phyloP scores from a whole-genome alignment of 1,284 basidiomycete genomes.

The Melampsora americana region DNA sequence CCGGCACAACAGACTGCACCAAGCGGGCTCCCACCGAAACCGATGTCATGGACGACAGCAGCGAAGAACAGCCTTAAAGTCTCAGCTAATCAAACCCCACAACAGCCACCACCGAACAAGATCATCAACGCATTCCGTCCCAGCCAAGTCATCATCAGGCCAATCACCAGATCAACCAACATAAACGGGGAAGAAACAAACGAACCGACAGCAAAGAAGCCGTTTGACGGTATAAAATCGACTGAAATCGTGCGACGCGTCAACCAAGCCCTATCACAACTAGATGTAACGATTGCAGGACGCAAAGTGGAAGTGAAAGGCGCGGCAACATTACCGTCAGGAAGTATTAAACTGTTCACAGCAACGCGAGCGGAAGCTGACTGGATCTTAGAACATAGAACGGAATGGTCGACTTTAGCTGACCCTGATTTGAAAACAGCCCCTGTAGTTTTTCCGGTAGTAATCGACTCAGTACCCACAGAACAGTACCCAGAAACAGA shows the following conservation, averaged over 20 bases:
- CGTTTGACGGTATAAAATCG: background rate
- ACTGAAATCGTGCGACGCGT: background rate
- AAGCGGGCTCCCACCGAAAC: no score
- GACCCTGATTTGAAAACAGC: background rate
- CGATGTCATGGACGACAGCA: no score
- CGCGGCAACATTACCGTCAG: background rate
- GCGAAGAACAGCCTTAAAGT: no score
- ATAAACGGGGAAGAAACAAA: no score
- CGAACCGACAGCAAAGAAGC: no score
- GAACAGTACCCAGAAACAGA: background rate
- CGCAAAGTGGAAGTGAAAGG: background rate
- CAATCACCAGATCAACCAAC: no score
- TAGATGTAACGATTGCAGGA: background rate
- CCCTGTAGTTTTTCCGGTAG: background rate
- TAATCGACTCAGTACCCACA: background rate
- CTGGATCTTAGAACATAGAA: background rate
- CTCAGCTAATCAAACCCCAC: no score
- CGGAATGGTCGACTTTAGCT: background rate
- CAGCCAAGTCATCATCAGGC: background rate
- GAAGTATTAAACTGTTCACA: slow-evolving; percentile 2
- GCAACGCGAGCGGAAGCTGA: background rate
- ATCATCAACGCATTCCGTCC: background rate
- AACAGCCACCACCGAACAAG: background rate
- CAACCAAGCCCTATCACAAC: background rate
- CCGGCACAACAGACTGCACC: no score